phyloP scores from a whole-genome alignment of 78 protist species.

The Polysphondylium violaceum region DNA sequence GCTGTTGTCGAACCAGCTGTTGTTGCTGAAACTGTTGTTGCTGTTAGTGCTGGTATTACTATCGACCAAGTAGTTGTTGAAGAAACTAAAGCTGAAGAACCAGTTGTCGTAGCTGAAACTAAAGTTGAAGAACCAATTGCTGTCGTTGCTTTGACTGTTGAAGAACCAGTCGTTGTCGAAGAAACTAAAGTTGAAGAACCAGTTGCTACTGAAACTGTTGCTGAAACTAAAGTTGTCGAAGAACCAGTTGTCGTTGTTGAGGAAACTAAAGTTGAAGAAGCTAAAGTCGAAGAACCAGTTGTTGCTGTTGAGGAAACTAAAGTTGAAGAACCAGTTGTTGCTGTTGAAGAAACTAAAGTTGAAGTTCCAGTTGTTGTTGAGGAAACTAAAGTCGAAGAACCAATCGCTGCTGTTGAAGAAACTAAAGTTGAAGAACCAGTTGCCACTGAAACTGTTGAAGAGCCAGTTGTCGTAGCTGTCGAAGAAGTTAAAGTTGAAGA shows the following conservation, averaged over 20 bases:
- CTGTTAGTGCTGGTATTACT: constrained; percentile 2
- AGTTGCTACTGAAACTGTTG: background rate
- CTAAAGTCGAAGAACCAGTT: background rate
- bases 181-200: constrained; percentile 7
- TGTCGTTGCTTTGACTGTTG: too few relatives aligned
- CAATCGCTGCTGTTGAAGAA: background rate
- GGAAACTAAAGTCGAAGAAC: background rate
- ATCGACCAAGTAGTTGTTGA: background rate
- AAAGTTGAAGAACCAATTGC: constrained; percentile 28
- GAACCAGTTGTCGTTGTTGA: background rate
- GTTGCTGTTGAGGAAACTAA: too few relatives aligned
- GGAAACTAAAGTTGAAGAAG: background rate
- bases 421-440: background rate
- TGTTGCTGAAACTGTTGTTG: background rate
- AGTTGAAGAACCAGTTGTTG: too few relatives aligned
- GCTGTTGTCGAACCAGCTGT: background rate
- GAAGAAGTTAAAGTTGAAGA: background rate
- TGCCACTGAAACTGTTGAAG: background rate
- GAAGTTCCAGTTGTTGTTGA: background rate
- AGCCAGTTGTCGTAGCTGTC: too few relatives aligned
- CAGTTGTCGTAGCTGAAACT: constrained; percentile 15
- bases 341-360: background rate
- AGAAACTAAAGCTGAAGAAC: constrained; percentile 13
- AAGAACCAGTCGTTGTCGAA: background rate
- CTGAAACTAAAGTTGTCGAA: background rate